Conservation (phyloP, 768 basidiomycete species). For the Tricholoma sp. region DNA sequence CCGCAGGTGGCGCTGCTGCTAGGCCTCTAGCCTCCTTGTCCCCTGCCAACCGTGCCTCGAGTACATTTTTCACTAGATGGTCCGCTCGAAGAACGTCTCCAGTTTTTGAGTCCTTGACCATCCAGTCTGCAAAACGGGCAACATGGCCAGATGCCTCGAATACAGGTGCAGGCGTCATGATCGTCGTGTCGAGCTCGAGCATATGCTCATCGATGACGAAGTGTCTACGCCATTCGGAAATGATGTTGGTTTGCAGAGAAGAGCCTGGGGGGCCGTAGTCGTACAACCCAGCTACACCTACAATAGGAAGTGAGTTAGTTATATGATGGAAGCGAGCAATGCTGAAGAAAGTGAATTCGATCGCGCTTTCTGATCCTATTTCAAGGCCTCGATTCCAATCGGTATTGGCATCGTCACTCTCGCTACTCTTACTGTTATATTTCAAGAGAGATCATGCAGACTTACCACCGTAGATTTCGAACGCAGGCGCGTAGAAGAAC, state of each 20-base stretch:
- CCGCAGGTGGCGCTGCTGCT: conserved; percentile 52
- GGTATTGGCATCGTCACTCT: background rate
- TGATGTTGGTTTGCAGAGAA: conserved; percentile 93
- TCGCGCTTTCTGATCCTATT: background rate
- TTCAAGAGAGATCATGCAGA: conserved; percentile 8
- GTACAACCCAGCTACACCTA: conserved; percentile 95
- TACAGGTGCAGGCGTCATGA: conserved; percentile 93
- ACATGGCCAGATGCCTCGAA: conserved; percentile 98
- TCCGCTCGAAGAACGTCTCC: conserved; percentile 96
- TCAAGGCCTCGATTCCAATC: background rate
- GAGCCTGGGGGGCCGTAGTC: conserved; percentile 98
- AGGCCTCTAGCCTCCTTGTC: conserved; percentile 85
- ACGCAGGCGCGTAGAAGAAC: conserved; percentile 98
- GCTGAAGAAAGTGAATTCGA: background rate
- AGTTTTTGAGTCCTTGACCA: conserved; percentile 95
- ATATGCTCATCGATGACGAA: conserved; percentile 98
- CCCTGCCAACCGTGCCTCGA: conserved; percentile 85
- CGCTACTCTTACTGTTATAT: background rate
- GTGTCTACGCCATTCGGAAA: conserved; percentile 94
- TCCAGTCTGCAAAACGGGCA: conserved; percentile 98
- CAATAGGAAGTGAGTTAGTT: background rate
- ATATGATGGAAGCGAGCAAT: background rate
- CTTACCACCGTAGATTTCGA: conserved; percentile 97
- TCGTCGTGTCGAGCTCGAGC: conserved; percentile 97
- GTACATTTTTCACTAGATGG: conserved; percentile 89